These are phyloP conservation scores for Amoeboaphelidium occidentale DNA, from an alignment of 371 early-diverging fungal species.

Conservation along the genomic window DNA sequence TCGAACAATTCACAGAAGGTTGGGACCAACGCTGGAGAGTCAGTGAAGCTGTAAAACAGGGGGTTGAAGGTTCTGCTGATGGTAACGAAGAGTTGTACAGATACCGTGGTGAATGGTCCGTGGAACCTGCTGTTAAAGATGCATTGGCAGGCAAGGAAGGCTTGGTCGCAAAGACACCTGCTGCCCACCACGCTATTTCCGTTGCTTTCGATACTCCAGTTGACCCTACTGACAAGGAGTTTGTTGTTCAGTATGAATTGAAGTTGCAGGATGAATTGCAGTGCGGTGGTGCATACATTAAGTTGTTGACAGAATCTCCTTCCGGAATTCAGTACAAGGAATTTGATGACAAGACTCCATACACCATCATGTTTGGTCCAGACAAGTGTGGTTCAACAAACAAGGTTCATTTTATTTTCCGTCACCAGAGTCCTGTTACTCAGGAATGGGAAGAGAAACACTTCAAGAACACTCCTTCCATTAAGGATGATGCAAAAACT, in stretches of 20 bases:
- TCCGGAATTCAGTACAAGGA: slow-evolving; percentile 29
- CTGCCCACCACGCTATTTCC: slow-evolving; percentile 39
- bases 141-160: slow-evolving; percentile 33
- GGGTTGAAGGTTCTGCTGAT: slow-evolving; percentile 4
- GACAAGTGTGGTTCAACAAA: slow-evolving; percentile 79
- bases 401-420: slow-evolving; percentile 82
- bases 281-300: slow-evolving; percentile 92
- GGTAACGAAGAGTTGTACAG: slow-evolving; percentile 25
- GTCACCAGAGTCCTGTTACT: slow-evolving; percentile 53
- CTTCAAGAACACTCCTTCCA: slow-evolving; percentile 27
- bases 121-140: slow-evolving; percentile 24
- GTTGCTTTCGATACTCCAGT: slow-evolving; percentile 21
- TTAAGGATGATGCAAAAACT: slow-evolving; percentile 40
- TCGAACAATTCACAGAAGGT: slow-evolving; percentile 4
- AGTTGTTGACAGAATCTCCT: slow-evolving; percentile 25
- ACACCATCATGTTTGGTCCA: slow-evolving; percentile 70
- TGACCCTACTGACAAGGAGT: slow-evolving; percentile 24
- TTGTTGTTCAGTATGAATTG: slow-evolving; percentile 79
- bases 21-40: slow-evolving; percentile 3
- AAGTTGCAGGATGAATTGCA: slow-evolving; percentile 78
- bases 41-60: slow-evolving; percentile 3
- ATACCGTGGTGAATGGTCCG: slow-evolving; percentile 47
- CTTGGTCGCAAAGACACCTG: slow-evolving; percentile 34
- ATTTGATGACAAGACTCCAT: slow-evolving; percentile 68
- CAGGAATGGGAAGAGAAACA: slow-evolving; percentile 46